Conservation (phyloP, 1,284 basidiomycete species). For the Apiotrichum sp. region DNA sequence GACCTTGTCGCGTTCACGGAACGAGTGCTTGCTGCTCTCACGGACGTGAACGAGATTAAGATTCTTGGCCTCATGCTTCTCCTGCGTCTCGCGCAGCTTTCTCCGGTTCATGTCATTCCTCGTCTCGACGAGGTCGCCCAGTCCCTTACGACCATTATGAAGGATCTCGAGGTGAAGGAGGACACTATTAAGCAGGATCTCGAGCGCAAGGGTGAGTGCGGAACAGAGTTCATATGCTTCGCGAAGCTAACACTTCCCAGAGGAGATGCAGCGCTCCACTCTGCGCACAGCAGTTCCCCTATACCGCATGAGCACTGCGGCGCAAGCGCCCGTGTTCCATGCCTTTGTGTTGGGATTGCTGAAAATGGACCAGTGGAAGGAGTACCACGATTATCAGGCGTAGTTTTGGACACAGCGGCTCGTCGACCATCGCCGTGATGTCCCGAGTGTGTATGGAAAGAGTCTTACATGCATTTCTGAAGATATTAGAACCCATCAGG, state of each 20-base stretch:
- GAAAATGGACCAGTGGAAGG: constrained; percentile 40
- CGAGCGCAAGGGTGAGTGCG: constrained; percentile 63
- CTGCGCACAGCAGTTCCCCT: constrained; percentile 80
- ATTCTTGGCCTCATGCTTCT: constrained; percentile 93
- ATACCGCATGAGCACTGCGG: constrained; percentile 55
- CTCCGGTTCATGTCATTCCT: constrained; percentile 72
- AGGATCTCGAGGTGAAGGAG: constrained; percentile 80
- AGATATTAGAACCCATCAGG: constrained; percentile 1
- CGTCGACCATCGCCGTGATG: too few species aligned
- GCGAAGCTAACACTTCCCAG: constrained; percentile 27
- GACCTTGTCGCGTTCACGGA: constrained; percentile 78
- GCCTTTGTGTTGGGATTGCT: constrained; percentile 53
- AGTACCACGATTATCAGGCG: constrained; percentile 38
- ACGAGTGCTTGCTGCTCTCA: constrained; percentile 73
- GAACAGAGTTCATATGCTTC: neutral
- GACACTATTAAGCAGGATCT: constrained; percentile 96
- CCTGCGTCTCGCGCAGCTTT: constrained; percentile 78
- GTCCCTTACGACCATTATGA: constrained; percentile 79
- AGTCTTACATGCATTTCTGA: constrained; percentile 2
- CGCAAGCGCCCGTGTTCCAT: constrained; percentile 67
- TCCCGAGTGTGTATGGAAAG: neutral
- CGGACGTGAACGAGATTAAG: constrained; percentile 94
- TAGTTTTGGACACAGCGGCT: neutral
- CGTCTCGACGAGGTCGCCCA: constrained; percentile 80
- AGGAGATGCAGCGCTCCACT: constrained; percentile 82